Evolutionary conservation across 2,329 filamentous ascomycete species (phyloP).

Genomic region (Ceratocystis cubensis): DNA sequence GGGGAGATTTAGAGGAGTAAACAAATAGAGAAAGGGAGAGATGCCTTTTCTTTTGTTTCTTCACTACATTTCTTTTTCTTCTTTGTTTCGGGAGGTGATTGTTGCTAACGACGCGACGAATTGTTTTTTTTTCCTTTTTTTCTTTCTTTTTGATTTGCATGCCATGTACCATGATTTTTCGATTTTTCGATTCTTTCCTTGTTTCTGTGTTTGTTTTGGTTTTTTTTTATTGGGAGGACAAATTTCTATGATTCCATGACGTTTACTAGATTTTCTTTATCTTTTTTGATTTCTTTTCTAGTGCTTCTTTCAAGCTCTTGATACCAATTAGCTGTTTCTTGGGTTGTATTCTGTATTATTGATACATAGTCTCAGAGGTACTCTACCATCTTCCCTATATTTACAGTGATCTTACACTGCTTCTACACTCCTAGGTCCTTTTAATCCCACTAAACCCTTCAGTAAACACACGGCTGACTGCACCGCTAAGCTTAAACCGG

Average conservation of each 20-base stretch:
- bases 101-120: neutral
- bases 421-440: no score
- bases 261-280: constrained; percentile 6
- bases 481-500: no score
- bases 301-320: neutral
- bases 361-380: no score
- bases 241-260: constrained; percentile 2
- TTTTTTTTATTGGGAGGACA: neutral
- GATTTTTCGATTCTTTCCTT: neutral
- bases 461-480: no score
- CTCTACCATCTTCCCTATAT: no score
- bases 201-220: neutral
- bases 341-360: neutral
- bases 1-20: constrained; percentile 32
- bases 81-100: neutral
- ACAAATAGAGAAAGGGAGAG: constrained; percentile 20
- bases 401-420: no score
- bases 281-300: neutral
- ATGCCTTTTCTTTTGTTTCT: neutral
- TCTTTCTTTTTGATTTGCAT: neutral
- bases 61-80: neutral
- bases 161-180: neutral
- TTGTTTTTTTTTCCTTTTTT: neutral
- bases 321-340: neutral
- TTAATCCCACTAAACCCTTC: no score